Evolutionary conservation across 148 eudicot species (phyloP), one percentile per base, ranked within the genome.

Genomic region (Vaccinium macrocarpon): DNA sequence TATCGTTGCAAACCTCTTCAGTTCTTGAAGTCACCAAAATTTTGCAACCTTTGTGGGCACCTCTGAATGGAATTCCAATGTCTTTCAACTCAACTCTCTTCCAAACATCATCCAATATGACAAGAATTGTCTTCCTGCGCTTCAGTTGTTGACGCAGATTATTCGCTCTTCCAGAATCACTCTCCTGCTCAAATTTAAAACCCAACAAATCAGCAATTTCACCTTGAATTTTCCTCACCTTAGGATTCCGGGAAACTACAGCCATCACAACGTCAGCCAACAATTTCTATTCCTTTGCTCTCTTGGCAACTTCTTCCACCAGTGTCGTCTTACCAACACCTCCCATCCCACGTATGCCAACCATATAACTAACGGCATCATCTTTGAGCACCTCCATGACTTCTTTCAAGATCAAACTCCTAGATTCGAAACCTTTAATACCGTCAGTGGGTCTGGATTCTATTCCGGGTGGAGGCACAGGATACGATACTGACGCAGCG

Each of bases 71-170:
- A 79, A 88, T 88, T 6, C 89, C 93, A 4, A 85, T 23, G 19
- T 53, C 57, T 1, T 83, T 79, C 62, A 91, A 81, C 6, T 91
- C 93, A 73, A 89, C 23, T 59, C 80, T 82, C 71, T 86, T 76
- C 93, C 91, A 91, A 38, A 89, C 87, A 83, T 91, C 93, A 84
- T 91, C 92, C 25, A 90, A 59, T 52, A 91, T 84, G 29, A 90
- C 2, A 5, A 91, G 88, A 42, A 77, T 77, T 25, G 86, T 61
- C 19, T 64, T 79, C 6, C 59, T 84, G 11, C 82, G 82, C 83
- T 68, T 84, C 42, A 90, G 42, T 62, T 90, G 85, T 59, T 82
- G 80, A 53, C 84, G 83, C 27, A 91, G 81, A 76, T 85, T 62
- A 35, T 82, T 9, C 48, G 90, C 90, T 75, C 91, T 85, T 51